Evolutionary conservation across 169 alveolate genomes (phyloP), one percentile per base, ranked within the genome.

Genomic region (Cyclospora cayetanensis): DNA sequence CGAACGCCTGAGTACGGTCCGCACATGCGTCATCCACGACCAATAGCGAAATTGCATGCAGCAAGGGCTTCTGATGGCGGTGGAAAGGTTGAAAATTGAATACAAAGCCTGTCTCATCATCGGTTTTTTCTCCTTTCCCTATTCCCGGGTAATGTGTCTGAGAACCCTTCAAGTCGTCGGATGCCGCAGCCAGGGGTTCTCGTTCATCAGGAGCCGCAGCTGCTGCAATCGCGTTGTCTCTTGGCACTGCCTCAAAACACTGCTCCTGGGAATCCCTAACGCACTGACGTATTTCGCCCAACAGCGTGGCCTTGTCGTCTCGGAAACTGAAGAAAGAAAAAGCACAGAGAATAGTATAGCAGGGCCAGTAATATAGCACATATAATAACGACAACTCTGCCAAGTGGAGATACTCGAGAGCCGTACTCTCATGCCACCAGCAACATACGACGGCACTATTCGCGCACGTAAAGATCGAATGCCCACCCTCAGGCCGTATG

Each of bases 11-110:
- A 2, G 63, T 60, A 0, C 82, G 91, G 22, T 83, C 91, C 12
- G 68, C 82, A 27, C 91, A 83, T 7, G 82, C 63, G 9, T 34
- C 82, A 37, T 83, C 91, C 29, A n/a, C 39, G n/a, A 80, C 72
- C 20, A 83, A 41, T 7, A 53, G 60, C 12, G 41, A 37, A 3
- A 83, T 50, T 18, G 91, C 91, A 31, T 83, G 79, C 31, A 83
- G 55, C 55, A 83, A 12, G 25, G 91, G 91, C 63, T 83, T 83
- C 66, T 83, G 63, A 63, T 83, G 79, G 37, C 91, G 79, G 43
- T 83, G 91, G 25, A 83, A 83, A n/a, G 20, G 46, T 2, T 9
- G 37, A 37, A 83, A 83, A 37, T 83, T 39, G 79, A 83, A 83
- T 25, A 83, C 91, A 41, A 83, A 83, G 42, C 63, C 79, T n/a